Conservation (phyloP, 2,329 filamentous ascomycete genomes). For the Rhexocercosporidium sp. region DNA sequence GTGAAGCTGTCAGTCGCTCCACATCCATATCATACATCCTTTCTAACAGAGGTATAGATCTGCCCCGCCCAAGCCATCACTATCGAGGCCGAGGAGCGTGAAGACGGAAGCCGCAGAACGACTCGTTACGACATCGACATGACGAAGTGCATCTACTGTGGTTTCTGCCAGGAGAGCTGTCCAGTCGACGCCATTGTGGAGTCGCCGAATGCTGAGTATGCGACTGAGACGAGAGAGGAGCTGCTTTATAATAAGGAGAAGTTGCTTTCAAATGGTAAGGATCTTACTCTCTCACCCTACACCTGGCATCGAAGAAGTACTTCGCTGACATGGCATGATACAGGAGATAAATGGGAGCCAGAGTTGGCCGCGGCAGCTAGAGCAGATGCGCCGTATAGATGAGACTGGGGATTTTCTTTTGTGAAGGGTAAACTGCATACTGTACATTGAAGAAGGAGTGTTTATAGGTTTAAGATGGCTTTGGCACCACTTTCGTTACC, state of each 20-base stretch:
- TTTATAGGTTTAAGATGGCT: constrained; percentile 25
- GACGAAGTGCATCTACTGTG: constrained; percentile 99
- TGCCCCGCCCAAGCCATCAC: constrained; percentile 99
- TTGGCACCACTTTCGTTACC: constrained; percentile 1
- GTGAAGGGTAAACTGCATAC: constrained; percentile 24
- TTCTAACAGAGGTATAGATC: constrained; percentile 56
- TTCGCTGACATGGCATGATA: not conserved
- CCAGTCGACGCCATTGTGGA: constrained; percentile 94
- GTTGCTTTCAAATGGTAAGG: constrained; percentile 71
- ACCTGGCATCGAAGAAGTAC: not conserved
- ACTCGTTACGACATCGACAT: constrained; percentile 99
- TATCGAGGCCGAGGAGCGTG: constrained; percentile 97
- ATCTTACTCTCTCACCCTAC: not conserved
- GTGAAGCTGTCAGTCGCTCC: constrained; percentile 72
- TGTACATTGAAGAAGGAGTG: constrained; percentile 34
- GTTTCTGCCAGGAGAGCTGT: constrained; percentile 98
- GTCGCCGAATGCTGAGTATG: constrained; percentile 75
- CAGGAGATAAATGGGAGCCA: constrained; percentile 92
- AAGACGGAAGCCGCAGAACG: constrained; percentile 91
- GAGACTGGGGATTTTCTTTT: constrained; percentile 42
- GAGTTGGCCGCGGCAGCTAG: constrained; percentile 91
- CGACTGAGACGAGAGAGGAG: constrained; percentile 85
- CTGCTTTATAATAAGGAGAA: constrained; percentile 98
- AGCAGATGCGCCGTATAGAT: constrained; percentile 92
- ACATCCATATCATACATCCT: not conserved